Evolutionary conservation across 176 grass and related monocot genomes (phyloP).

Genomic region (Musa itinerans): DNA sequence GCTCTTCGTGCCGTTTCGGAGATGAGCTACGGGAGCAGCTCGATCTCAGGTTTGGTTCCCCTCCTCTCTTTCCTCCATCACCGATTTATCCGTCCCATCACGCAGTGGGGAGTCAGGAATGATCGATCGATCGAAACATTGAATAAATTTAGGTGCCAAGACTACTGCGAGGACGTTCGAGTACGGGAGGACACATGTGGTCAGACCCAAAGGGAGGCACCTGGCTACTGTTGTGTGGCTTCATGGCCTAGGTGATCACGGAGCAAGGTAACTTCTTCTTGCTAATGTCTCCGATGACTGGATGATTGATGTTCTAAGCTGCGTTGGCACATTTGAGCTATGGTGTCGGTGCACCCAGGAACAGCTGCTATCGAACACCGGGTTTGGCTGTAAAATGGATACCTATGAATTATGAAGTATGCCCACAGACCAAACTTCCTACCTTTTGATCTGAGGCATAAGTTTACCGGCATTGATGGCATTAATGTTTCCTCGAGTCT

Average conservation of each 20-base stretch:
- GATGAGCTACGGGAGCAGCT: conserved; percentile 44
- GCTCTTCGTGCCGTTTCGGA: conserved; percentile 17
- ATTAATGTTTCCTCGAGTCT: too few species aligned
- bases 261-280: conserved; percentile 49
- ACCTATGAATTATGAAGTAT: too few species aligned
- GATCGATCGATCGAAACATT: conserved; percentile 15
- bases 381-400: too few species aligned
- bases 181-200: conserved; percentile 85
- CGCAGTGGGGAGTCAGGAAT: too few species aligned
- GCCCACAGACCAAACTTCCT: too few species aligned
- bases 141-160: conserved; percentile 49
- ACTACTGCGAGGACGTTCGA: conserved; percentile 44
- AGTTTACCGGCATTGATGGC: too few species aligned
- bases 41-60: conserved; percentile 29
- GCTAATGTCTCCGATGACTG: too few species aligned
- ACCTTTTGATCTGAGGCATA: too few species aligned
- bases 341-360: too few species aligned
- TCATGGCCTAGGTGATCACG: conserved; percentile 88
- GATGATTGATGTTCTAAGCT: too few species aligned
- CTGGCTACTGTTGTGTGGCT: conserved; percentile 87
- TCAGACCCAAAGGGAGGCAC: conserved; percentile 85
- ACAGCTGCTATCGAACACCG: too few species aligned
- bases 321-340: too few species aligned
- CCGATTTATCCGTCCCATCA: not conserved
- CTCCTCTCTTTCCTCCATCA: not conserved